Evolutionary conservation across 2,329 filamentous ascomycete genomes (phyloP), one percentile per base, ranked within the genome.

Genomic region (Colletotrichum lini): DNA sequence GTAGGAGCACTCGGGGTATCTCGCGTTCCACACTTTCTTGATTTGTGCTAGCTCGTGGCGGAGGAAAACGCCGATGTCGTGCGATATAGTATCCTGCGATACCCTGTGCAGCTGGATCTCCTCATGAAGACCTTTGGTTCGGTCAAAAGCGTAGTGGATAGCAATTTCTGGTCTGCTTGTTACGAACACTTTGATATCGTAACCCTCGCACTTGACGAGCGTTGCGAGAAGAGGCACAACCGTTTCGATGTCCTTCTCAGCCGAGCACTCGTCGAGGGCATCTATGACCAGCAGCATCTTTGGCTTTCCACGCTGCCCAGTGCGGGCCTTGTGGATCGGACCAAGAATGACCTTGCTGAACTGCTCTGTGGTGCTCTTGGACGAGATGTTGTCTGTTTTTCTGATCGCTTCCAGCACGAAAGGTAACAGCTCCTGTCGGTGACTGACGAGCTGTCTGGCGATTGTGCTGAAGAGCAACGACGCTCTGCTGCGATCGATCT

Each of bases 391-490:
- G n/a, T 38, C 53, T 4, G 26, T 45, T 8, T 16, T 1, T 9
- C 40, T n/a, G n/a, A 65, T 58, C 15, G 52, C 52, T 2, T 65
- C 30, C 2, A 30, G 74, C 4, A 83, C 40, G 3, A 42, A 52
- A 10, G 79, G 78, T 4, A 80, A 69, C 10, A 61, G 7, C n/a
- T 45, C 40, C 5, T n/a, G 49, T 3, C 47, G 23, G 15, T 68
- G 70, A 0, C 16, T 47, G 0, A 76, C 73, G 7, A 85, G 77
- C 53, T 85, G 79, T 4, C 57, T 59, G 3, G 80, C 78, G n/a
- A 86, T 69, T 0, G 83, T 86, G 1, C 81, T 76, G 44, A 85
- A 78, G 26, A 85, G 76, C 57, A 75, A 73, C n/a, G 50, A 71
- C 2, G 80, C 80, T 50, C 78, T 78, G 2, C 79, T 78, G n/a